A percentile compares a stretch with the other conserved stretches of the same genome.
These are phyloP conservation scores for Fragaria vesca DNA, from an alignment of 306 rosid species.

Conservation along the genomic window DNA sequence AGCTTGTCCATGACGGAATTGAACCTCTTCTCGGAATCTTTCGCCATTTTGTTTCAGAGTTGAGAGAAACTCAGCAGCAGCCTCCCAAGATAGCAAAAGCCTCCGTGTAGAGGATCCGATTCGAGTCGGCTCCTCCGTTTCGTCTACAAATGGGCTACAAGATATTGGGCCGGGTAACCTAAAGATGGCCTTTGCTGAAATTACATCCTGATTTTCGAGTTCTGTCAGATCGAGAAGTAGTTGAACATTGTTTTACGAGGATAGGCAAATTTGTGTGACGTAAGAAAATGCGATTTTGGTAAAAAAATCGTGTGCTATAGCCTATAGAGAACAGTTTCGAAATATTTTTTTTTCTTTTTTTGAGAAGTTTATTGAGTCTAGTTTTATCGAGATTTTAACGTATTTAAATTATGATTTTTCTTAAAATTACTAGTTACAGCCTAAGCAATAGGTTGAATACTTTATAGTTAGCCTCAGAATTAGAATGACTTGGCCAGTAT, in stretches of 20 bases:
- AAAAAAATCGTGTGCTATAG: background rate
- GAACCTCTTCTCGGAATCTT: constrained; percentile 81
- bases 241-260: no score
- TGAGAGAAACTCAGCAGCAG: background rate
- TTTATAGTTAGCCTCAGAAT: background rate
- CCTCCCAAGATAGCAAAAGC: background rate
- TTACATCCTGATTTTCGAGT: no score
- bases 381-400: background rate
- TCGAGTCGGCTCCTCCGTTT: background rate
- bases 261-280: no score
- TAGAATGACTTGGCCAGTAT: background rate
- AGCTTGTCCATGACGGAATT: constrained; percentile 84
- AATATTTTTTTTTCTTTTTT: no score
- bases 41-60: constrained; percentile 37
- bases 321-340: background rate
- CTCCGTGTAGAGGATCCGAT: background rate
- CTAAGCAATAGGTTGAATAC: background rate
- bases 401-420: background rate
- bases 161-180: background rate
- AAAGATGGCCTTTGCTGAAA: background rate
- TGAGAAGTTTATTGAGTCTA: background rate
- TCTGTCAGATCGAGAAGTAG: no score
- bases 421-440: no score
- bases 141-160: background rate
- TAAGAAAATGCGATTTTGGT: no score